These are phyloP conservation scores for Colletotrichum lupini DNA, from an alignment of 2,329 filamentous ascomycete species.

Conservation along the genomic window DNA sequence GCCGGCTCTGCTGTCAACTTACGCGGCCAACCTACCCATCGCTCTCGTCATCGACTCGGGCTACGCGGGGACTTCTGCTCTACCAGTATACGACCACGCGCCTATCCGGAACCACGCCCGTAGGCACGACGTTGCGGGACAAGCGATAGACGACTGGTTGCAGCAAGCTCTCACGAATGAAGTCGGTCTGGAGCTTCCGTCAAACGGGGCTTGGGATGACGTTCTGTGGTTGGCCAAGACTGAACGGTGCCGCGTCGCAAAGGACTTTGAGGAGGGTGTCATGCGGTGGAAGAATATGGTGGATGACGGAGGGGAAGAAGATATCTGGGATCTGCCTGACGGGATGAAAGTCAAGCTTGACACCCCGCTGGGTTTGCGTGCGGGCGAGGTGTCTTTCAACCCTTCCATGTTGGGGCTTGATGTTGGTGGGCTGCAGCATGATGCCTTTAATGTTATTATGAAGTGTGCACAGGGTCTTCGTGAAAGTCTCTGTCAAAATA, in stretches of 20 bases:
- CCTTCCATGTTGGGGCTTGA: neutral
- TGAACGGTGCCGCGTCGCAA: neutral
- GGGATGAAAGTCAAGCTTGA: neutral
- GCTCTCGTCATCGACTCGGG: conserved; percentile 18
- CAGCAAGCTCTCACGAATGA: neutral
- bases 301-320: neutral
- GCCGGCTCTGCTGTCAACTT: neutral
- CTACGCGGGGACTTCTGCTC: neutral
- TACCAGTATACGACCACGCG: neutral
- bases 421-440: neutral
- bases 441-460: neutral
- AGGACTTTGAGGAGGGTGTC: neutral
- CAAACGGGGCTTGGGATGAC: neutral
- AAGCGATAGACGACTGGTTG: conserved; percentile 12
- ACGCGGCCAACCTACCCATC: conserved; percentile 20
- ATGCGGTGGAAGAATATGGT: neutral
- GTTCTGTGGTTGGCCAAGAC: neutral
- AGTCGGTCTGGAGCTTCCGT: neutral
- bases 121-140: neutral
- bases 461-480: neutral
- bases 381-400: conserved; percentile 3
- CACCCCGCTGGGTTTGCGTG: conserved; percentile 7
- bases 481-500: neutral
- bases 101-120: neutral
- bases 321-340: conserved; percentile 4